Conservation (phyloP, 2,329 filamentous ascomycete genomes). For the Xylaria sp. region DNA sequence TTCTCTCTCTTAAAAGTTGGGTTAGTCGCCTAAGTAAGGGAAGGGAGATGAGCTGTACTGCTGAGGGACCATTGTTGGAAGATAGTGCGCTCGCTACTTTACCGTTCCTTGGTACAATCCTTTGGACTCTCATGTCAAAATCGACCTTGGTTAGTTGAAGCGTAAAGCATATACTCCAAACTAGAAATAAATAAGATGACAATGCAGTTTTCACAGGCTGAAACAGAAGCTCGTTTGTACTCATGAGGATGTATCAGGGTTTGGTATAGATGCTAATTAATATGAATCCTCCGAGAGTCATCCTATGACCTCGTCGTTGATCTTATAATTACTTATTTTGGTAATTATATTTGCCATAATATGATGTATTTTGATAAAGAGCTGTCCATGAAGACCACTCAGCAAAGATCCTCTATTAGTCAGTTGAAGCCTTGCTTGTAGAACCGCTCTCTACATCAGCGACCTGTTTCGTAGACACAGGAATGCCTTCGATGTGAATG, state of each 20-base stretch:
- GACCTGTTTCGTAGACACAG: constrained; percentile 38
- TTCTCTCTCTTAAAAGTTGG: neutral
- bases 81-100: neutral
- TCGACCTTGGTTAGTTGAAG: neutral
- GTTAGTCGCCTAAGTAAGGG: neutral
- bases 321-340: neutral
- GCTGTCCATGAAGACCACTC: neutral
- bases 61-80: neutral
- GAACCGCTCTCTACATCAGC: constrained; percentile 45
- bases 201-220: neutral
- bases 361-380: neutral
- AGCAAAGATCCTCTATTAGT: neutral
- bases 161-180: neutral
- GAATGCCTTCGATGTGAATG: constrained; percentile 40
- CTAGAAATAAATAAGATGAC: neutral
- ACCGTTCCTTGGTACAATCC: neutral
- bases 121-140: neutral
- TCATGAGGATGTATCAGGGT: neutral
- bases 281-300: neutral
- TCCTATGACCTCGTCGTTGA: neutral
- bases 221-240: neutral
- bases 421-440: constrained; percentile 35
- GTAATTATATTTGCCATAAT: neutral
- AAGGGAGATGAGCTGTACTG: neutral
- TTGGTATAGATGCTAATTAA: neutral